Conservation (phyloP, 768 basidiomycete genomes). For the Rhizopogon rudus region DNA sequence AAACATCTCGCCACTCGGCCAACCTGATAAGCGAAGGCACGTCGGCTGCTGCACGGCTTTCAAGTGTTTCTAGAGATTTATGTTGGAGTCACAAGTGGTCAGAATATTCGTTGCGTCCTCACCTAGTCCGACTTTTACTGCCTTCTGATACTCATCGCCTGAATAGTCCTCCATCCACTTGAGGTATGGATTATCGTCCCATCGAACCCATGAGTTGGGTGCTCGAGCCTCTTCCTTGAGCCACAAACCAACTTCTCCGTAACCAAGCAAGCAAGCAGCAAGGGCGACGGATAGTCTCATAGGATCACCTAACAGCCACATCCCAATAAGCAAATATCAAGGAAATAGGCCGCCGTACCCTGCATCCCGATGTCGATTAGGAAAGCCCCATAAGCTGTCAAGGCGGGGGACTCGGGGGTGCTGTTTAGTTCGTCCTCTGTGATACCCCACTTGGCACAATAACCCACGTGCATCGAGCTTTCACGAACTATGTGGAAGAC, state of each 20-base stretch:
- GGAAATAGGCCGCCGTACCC: conserved; percentile 33
- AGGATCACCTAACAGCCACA: conserved; percentile 48
- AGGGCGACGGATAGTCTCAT: conserved; percentile 75
- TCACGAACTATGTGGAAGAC: conserved; percentile 65
- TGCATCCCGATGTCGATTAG: conserved; percentile 73
- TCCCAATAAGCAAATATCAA: not conserved
- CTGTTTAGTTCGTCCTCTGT: conserved; percentile 51
- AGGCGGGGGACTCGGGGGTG: conserved; percentile 63
- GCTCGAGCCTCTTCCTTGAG: conserved; percentile 51
- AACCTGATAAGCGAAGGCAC: conserved; percentile 59
- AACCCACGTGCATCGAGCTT: conserved; percentile 63
- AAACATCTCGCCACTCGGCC: conserved; percentile 63
- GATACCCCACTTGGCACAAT: conserved; percentile 70
- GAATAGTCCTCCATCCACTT: conserved; percentile 79
- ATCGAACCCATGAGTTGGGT: conserved; percentile 44
- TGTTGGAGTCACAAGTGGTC: conserved; percentile 1
- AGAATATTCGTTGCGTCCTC: conserved; percentile 17
- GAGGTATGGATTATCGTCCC: conserved; percentile 70
- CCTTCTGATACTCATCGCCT: conserved; percentile 63
- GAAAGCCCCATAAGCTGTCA: conserved; percentile 85
- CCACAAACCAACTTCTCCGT: conserved; percentile 90
- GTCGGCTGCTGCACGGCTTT: conserved; percentile 51
- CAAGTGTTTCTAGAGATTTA: conserved; percentile 58
- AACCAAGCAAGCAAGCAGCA: conserved; percentile 83
- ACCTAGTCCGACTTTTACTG: conserved; percentile 76